Percentiles rank a stretch among this genome's conserved stretches.
phyloP scores from a whole-genome alignment of 305 asterid species.

The Solanum aculeatissimum region DNA sequence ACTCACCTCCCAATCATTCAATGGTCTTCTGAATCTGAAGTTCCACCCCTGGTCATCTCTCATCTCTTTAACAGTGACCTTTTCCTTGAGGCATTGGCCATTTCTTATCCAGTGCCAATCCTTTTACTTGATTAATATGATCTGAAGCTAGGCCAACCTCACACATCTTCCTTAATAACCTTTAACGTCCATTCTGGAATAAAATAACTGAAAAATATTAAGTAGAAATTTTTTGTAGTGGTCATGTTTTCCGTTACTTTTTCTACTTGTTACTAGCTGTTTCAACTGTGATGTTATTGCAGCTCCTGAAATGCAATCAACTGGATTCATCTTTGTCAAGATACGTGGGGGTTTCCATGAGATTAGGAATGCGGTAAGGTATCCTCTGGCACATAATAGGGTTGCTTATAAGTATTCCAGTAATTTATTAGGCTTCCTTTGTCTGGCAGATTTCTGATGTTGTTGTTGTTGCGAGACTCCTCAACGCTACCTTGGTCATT shows the following conservation, averaged over 20 bases:
- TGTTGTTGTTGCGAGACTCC: conserved; percentile 82
- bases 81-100: no score
- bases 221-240: not conserved
- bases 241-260: not conserved
- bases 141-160: not conserved
- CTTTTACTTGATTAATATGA: not conserved
- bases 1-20: no score
- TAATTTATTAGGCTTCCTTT: not conserved
- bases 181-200: not conserved
- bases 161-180: not conserved
- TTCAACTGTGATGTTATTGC: conserved; percentile 2
- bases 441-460: conserved; percentile 70
- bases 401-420: not conserved
- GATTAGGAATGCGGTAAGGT: conserved; percentile 85
- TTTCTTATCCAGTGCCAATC: not conserved
- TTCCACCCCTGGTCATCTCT: no score
- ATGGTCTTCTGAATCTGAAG: no score
- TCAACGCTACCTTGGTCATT: conserved; percentile 82
- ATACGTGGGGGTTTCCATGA: conserved; percentile 97
- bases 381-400: not conserved
- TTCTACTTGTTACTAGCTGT: not conserved
- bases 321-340: conserved; percentile 68
- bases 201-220: not conserved
- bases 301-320: conserved; percentile 55
- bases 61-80: no score